A percentile compares a stretch with the other conserved stretches of the same genome.
Evolutionary conservation across 2,329 filamentous ascomycete species (phyloP).

Genomic region (Fusarium sp.): DNA sequence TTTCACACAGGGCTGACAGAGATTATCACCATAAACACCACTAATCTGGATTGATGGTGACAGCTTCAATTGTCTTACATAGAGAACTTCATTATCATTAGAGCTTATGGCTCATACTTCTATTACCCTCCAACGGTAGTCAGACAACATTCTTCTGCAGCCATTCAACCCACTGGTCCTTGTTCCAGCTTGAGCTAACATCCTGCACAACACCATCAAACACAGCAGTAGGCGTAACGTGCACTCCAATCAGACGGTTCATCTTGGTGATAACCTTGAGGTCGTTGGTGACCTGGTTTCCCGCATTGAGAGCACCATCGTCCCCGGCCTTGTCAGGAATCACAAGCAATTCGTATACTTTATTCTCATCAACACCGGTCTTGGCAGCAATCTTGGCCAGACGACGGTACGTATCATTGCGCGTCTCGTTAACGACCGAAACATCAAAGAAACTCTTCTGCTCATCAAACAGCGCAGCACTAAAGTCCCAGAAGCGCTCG

Average conservation of each 20-base stretch:
- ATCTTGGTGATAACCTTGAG: constrained; percentile 86
- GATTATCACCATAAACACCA: constrained; percentile 7
- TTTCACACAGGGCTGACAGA: constrained; percentile 5
- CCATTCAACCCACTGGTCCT: constrained; percentile 88
- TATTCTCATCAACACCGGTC: constrained; percentile 76
- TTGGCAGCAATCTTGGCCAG: constrained; percentile 77
- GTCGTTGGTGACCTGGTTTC: constrained; percentile 86
- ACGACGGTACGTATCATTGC: constrained; percentile 85
- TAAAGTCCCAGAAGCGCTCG: constrained; percentile 83
- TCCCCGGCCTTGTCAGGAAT: constrained; percentile 74
- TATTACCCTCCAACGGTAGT: not conserved
- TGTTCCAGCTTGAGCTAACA: constrained; percentile 81
- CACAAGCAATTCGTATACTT: constrained; percentile 74
- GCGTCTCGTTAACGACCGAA: constrained; percentile 81
- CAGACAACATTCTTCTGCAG: constrained; percentile 67
- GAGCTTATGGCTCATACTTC: constrained; percentile 10
- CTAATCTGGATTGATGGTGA: not conserved
- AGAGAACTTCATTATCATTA: constrained; percentile 11
- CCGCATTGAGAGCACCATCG: constrained; percentile 78
- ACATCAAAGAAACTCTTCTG: constrained; percentile 88
- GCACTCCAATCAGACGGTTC: constrained; percentile 80
- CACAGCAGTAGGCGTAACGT: constrained; percentile 90
- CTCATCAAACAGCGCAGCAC: constrained; percentile 69
- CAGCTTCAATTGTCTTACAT: constrained; percentile 10
- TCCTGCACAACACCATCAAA: constrained; percentile 88